A percentile compares a stretch with the other conserved stretches of the same genome.
These are phyloP conservation scores for Aspergillus sp. DNA, from an alignment of 2,329 filamentous ascomycete genomes.

Conservation along the genomic window DNA sequence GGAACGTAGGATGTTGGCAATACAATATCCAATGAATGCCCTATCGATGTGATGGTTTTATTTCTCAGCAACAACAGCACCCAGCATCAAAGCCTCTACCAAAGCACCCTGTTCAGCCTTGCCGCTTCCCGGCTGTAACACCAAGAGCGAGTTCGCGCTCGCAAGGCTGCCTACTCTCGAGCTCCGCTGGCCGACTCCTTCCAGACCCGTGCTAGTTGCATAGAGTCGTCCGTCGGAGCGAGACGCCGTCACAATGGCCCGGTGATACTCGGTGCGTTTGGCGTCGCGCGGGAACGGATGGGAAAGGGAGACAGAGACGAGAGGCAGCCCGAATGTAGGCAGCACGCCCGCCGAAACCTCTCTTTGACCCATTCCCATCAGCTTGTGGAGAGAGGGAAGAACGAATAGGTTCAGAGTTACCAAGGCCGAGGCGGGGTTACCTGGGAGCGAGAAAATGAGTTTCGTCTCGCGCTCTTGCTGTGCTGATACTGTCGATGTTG, in stretches of 20 bases:
- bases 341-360: constrained; percentile 42
- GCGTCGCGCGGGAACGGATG: constrained; percentile 74
- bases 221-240: constrained; percentile 64
- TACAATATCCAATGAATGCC: too few species aligned
- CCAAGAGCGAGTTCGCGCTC: constrained; percentile 82
- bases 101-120: constrained; percentile 66
- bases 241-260: constrained; percentile 68
- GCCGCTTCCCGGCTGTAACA: constrained; percentile 51
- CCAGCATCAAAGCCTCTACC: constrained; percentile 80
- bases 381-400: constrained; percentile 77
- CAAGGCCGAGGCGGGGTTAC: constrained; percentile 89
- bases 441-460: constrained; percentile 84
- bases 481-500: constrained; percentile 30
- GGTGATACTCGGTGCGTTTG: constrained; percentile 83
- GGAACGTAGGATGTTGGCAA: too few species aligned
- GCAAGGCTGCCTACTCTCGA: constrained; percentile 85
- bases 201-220: constrained; percentile 78
- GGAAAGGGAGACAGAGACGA: constrained; percentile 67
- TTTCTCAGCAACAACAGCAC: constrained; percentile 40
- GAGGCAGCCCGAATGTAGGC: constrained; percentile 65
- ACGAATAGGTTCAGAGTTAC: constrained; percentile 96
- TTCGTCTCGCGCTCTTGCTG: constrained; percentile 62
- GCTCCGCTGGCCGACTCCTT: constrained; percentile 66
- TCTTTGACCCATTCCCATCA: constrained; percentile 59
- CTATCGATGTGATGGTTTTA: not conserved